Evolutionary conservation across 306 rosid species (phyloP).

Genomic region (Dalbergia oliveri): DNA sequence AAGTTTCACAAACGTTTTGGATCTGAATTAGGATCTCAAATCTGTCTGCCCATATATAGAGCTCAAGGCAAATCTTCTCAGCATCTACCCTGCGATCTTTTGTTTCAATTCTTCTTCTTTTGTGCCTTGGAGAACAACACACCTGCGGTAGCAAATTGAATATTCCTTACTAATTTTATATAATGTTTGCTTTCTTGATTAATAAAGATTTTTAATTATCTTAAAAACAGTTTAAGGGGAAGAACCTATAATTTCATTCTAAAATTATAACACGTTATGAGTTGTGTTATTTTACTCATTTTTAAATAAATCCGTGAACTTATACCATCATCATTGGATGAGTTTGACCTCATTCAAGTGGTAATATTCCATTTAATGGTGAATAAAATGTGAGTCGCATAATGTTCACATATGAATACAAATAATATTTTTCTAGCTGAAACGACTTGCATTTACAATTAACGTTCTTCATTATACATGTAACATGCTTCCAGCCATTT

Average conservation of each 20-base stretch:
- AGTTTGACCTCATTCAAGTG: too few species aligned
- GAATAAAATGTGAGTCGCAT: too few species aligned
- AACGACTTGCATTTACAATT: background rate
- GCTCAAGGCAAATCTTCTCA: slow-evolving; percentile 35
- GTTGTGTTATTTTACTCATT: too few species aligned
- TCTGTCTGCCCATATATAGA: slow-evolving; percentile 13
- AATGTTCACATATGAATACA: too few species aligned
- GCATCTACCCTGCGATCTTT: background rate
- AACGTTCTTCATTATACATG: background rate
- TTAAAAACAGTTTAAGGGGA: background rate
- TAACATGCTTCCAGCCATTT: background rate
- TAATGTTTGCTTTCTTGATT: background rate
- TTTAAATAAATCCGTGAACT: too few species aligned
- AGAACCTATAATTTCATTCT: background rate
- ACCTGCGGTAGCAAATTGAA: background rate
- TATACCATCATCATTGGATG: too few species aligned
- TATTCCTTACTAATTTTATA: background rate
- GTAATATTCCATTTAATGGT: too few species aligned
- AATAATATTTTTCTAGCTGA: too few species aligned
- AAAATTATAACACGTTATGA: background rate
- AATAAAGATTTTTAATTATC: background rate
- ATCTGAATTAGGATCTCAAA: slow-evolving; percentile 35
- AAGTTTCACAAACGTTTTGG: too few species aligned
- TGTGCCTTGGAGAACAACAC: slow-evolving; percentile 1
- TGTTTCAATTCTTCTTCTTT: slow-evolving; percentile 22